Evolutionary conservation across 2,329 filamentous ascomycete species (phyloP).

Genomic region (Sporothrix inflata): DNA sequence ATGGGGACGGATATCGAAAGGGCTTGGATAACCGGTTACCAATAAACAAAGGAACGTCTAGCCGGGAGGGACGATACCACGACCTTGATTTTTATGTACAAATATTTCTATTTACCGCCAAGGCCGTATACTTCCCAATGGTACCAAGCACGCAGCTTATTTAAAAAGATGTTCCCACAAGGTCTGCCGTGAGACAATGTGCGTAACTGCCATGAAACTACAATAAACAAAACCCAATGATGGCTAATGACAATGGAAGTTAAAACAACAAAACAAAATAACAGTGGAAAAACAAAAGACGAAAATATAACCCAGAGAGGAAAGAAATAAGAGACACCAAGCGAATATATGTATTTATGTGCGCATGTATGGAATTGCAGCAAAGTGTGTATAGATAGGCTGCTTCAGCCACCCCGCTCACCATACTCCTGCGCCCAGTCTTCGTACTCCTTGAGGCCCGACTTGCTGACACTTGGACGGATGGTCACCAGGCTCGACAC

Average conservation of each 20-base stretch:
- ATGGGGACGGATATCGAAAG: not conserved
- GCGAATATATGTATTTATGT: not conserved
- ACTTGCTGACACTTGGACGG: constrained; percentile 82
- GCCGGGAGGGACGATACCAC: constrained; percentile 24
- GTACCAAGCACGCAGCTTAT: not conserved
- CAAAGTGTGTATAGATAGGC: not conserved
- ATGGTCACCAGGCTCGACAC: constrained; percentile 81
- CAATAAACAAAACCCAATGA: not conserved
- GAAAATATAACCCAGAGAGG: not conserved
- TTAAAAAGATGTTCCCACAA: not conserved
- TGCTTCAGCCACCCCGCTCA: constrained; percentile 74
- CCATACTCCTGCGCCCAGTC: constrained; percentile 94
- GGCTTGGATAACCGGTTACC: not conserved
- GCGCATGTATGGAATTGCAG: not conserved
- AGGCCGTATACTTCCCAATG: constrained; percentile 14
- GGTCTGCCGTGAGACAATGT: not conserved
- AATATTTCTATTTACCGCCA: constrained; percentile 8
- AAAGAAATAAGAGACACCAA: not conserved
- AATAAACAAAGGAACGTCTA: not conserved
- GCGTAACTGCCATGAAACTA: not conserved
- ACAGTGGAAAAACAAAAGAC: not conserved
- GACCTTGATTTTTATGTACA: constrained; percentile 25
- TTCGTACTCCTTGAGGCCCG: constrained; percentile 86
- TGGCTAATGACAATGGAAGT: not conserved
- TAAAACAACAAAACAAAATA: not conserved